Evolutionary conservation across 495 filamentous ascomycete genomes (phyloP).

Genomic region (Daldinia concentrica): DNA sequence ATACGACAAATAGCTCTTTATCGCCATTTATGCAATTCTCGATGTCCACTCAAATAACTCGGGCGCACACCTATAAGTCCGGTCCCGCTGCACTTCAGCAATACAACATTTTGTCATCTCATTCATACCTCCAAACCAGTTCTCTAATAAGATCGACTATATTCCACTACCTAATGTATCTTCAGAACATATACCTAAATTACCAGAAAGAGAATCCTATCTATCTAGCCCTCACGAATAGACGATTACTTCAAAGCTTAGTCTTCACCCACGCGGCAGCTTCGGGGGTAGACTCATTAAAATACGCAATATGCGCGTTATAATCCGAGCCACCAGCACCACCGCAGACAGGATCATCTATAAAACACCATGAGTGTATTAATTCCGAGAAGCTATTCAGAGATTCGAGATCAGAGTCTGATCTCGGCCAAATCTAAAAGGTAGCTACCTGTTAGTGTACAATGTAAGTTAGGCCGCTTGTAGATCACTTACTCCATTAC

Average conservation of each 20-base stretch:
- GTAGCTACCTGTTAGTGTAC: neutral
- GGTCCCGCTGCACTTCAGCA: no score
- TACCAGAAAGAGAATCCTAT: no score
- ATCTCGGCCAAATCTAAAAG: neutral
- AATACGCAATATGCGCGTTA: neutral
- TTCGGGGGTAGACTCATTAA: neutral
- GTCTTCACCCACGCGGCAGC: neutral
- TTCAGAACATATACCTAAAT: neutral
- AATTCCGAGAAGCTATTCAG: neutral
- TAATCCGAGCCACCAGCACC: neutral
- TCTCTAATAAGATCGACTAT: no score
- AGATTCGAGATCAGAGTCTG: neutral
- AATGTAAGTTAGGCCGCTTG: neutral
- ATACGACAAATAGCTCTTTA: neutral
- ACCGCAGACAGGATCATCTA: neutral
- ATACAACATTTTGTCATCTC: no score
- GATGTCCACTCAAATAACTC: neutral
- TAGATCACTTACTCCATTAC: neutral
- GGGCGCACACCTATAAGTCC: no score
- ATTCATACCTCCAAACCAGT: no score
- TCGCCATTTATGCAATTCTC: conserved; percentile 1
- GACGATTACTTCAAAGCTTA: no score
- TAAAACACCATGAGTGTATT: neutral
- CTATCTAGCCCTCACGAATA: no score
- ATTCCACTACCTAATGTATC: neutral